phyloP scores from a whole-genome alignment of 768 basidiomycete genomes.

The Suillus subluteus region DNA sequence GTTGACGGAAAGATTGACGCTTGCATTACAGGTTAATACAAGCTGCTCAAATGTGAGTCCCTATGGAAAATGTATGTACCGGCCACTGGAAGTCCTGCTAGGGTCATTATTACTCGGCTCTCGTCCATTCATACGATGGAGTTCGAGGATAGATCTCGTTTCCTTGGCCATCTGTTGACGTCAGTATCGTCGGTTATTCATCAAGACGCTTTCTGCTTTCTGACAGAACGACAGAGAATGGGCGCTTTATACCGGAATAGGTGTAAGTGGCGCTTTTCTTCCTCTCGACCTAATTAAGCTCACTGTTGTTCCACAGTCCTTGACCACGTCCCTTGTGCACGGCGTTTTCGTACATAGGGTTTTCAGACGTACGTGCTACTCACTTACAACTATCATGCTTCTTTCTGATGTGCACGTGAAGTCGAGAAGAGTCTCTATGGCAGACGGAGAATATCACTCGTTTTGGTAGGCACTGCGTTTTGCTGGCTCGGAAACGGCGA shows the following conservation, averaged over 20 bases:
- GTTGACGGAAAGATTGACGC: background rate
- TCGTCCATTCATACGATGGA: background rate
- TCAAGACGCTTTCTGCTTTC: too few relatives aligned
- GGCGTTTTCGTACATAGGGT: background rate
- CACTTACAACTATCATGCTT: background rate
- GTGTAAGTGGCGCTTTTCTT: background rate
- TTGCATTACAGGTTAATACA: background rate
- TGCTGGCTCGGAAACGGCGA: too few relatives aligned
- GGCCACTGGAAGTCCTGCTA: background rate
- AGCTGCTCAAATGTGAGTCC: conserved; percentile 3
- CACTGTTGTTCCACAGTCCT: background rate
- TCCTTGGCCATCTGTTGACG: background rate
- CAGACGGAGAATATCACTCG: background rate
- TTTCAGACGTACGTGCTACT: background rate
- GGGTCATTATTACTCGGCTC: background rate
- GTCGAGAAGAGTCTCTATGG: background rate
- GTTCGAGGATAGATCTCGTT: background rate
- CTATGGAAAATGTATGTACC: background rate
- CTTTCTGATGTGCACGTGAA: background rate
- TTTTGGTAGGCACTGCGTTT: background rate
- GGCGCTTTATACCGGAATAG: background rate
- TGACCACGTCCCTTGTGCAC: conserved; percentile 2
- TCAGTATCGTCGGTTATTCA: background rate
- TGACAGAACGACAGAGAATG: background rate
- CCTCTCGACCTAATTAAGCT: background rate